Conservation (phyloP, 768 basidiomycete species). For the Suillus clintonianus region DNA sequence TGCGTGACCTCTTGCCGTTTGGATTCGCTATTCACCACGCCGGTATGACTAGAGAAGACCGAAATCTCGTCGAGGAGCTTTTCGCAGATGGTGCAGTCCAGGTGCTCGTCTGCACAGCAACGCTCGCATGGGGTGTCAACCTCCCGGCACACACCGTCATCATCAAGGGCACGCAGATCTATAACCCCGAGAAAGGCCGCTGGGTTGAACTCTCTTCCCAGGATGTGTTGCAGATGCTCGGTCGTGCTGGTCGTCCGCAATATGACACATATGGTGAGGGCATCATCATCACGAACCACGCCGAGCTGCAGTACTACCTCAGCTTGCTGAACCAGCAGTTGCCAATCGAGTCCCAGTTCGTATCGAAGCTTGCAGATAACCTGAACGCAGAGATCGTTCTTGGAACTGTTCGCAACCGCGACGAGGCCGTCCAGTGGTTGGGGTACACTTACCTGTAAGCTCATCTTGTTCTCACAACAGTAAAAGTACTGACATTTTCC, state of each 20-base stretch:
- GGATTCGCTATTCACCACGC: constrained; percentile 99
- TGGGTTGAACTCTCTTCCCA: constrained; percentile 96
- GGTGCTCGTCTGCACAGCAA: constrained; percentile 95
- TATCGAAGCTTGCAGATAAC: constrained; percentile 90
- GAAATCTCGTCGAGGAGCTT: constrained; percentile 89
- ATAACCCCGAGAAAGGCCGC: constrained; percentile 97
- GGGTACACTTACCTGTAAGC: constrained; percentile 91
- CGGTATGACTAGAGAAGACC: constrained; percentile 91
- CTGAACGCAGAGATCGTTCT: constrained; percentile 96
- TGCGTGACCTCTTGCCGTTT: constrained; percentile 91
- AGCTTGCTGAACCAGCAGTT: constrained; percentile 95
- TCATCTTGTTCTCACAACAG: constrained; percentile 1
- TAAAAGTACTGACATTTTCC: constrained; percentile 9
- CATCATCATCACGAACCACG: constrained; percentile 97
- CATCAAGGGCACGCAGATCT: constrained; percentile 99
- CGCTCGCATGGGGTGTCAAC: constrained; percentile 99
- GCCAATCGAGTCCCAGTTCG: constrained; percentile 95
- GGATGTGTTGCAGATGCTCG: constrained; percentile 98
- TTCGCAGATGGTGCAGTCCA: constrained; percentile 92
- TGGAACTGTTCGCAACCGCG: constrained; percentile 91
- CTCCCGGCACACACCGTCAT: constrained; percentile 96
- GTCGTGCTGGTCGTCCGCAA: constrained; percentile 95
- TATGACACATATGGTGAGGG: constrained; percentile 98
- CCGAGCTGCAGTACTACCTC: constrained; percentile 95
- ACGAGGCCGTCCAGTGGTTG: constrained; percentile 97